Evolutionary conservation across 257 asterid genomes (phyloP), one percentile per base, ranked within the genome.

Genomic region (Solanum lycopersicoides): DNA sequence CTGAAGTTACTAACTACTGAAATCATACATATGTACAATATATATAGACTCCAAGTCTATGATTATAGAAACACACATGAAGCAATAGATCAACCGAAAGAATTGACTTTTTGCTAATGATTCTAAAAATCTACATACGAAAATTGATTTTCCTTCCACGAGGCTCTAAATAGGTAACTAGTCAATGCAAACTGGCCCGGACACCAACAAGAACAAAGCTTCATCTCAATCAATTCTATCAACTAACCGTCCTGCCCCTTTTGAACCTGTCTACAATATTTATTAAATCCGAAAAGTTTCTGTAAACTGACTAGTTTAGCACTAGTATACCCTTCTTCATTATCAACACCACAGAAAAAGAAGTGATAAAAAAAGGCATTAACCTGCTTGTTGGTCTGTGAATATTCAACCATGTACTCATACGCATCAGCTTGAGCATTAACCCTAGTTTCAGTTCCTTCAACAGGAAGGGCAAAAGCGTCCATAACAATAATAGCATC

Each of bases 381-480:
- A 47, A 95, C 99, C 98, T 96, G 98, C 86, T 93, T 97, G 87
- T 95, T 97, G 16, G 97, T 97, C 91, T 91, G 93, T 6, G 98
- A 95, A 89, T 97, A 97, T 79, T 96, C 98, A 53, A 97, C 99
- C 99, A 97, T 97, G 82, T 95, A 95, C 90, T 97, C 99, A 86
- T 97, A 97, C 3, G 99, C 99, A 94, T 97, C 98, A 44, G 98
- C 98, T 92, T 97, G 99, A 37, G 99, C 99, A 92, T 97, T 97
- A 88, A 97, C 99, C 93, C 99, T 95, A 90, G 99, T 97, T 87
- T 97, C 99, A 16, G 99, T 97, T 9, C 99, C 99, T 91, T 97
- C 99, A 21, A 97, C 99, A 21, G 99, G 99, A 1, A 97, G 98
- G 90, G 99, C 99, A 90, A 97, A 97, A 83, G 99, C 99, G 91